Base-by-base conservation (phyloP, 805 yeast species). In the Vanderwaltozyma verrucispora region DNA sequence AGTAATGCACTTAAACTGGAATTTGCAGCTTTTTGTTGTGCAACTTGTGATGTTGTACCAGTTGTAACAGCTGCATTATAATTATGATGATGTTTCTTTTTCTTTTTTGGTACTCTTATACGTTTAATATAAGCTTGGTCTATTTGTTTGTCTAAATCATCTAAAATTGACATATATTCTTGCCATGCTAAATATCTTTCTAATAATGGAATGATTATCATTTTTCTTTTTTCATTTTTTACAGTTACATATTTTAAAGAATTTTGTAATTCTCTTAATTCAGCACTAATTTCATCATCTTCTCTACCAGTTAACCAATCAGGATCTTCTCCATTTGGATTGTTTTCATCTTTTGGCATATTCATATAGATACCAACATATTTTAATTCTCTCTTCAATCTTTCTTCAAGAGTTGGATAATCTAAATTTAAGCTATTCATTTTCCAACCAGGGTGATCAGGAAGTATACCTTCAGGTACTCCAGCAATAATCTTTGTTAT, bases 131-230 rank as follows among this genome's bases (percentile, higher is more conserved):
- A 92, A 16, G 94, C 88, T 58, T 85, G 96, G 56, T 92, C 98
- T 27, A 92, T 88, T 61, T 92, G 99, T 57, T 89, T 92, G 58
- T 92, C 96, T 47, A 92, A 67, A 54, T 92, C 97, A 40, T 92
- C 97, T 41, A 87, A 61, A 37, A 92, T 88, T 11, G 89, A 81
- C 41, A 79, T 68, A 58, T 85, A 92, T 58, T 92, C 98, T 56
- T 89, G 96, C 77, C 88, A 92, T 20, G 96, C 95, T 50, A 92
- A 68, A 49, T 84, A 94, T 46, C 83, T 92, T 48, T 87, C 89
- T 13, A 92, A 71, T 1, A 80, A 50, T 1, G 95, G 94, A 19
- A 78, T 62, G 27, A 92, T 53, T 29, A 67, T 63, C 41, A 73
- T 68, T 58, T 84, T 84, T 37, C 89, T 67, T 42, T 71, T 74